Evolutionary conservation across 331 rosid genomes (phyloP), one percentile per base, ranked within the genome.

Genomic region (Pyracantha coccinea): DNA sequence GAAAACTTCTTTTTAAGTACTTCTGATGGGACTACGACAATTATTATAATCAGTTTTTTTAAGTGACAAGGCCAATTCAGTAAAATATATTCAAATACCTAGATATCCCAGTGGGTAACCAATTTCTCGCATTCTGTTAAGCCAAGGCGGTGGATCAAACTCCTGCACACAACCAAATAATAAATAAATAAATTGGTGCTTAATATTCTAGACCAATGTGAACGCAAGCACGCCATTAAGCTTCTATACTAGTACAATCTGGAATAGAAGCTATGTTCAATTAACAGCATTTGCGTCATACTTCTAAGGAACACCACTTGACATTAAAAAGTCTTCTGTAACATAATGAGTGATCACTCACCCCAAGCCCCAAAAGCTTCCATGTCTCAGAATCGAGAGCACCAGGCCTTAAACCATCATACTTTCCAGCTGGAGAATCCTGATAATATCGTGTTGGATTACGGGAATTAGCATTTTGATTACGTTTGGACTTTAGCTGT

Each of bases 61-160:
- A 60, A 16, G 29, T 7, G 57, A 50, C 62, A 58, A 38, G 14
- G 23, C 29, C 29, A 4, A 62, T 35, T 20, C 63, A 55, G 79
- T 68, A 82, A 79, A 52, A 81, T 20, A 45, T 19, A 58, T 69
- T 69, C 53, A 35, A 68, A 72, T 89, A 95, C 99, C 99, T 54
- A 92, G 84, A 84, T 95, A 95, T 89, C 98, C 98, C 1, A 90
- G 96, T 45, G 99, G 99, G 89, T 95, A 95, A 80, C 99, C 99
- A 59, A 95, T 66, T 86, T 95, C 99, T 47, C 91, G 96, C 99
- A 95, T 95, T 89, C 98, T 90, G 86, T 83, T 79, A 75, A 95
- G 96, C 99, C 98, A 95, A 13, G 98, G 98, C 41, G 99, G 99
- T 27, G 99, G 98, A 79, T 95, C 98, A 69, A 89, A 89, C 82